Percentiles rank a stretch among this genome's conserved stretches.
These are phyloP conservation scores for Verticillium longisporum DNA, from an alignment of 2,329 filamentous ascomycete species.

Conservation along the genomic window DNA sequence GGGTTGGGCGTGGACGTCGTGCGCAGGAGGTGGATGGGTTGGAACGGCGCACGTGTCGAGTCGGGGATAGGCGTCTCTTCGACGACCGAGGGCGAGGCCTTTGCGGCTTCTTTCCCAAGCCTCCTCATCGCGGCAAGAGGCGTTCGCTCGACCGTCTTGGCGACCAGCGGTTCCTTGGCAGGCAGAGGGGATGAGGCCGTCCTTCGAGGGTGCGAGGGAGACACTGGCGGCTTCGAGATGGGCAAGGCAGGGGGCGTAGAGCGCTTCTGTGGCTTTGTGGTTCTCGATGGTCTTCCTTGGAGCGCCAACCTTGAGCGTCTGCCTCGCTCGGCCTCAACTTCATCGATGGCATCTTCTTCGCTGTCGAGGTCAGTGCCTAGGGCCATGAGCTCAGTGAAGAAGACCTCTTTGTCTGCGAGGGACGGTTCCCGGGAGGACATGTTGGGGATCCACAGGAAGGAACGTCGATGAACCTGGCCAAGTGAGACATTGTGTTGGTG, in stretches of 20 bases:
- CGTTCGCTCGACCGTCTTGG: constrained; percentile 15
- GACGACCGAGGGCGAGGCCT: constrained; percentile 10
- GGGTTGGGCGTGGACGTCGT: constrained; percentile 24
- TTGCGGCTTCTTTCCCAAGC: constrained; percentile 1
- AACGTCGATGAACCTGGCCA: no score
- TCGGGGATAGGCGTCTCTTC: constrained; percentile 23
- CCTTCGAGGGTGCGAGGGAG: constrained; percentile 1
- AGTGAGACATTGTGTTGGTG: no score
- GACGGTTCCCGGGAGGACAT: constrained; percentile 15
- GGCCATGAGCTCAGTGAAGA: constrained; percentile 35
- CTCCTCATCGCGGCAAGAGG: constrained; percentile 15
- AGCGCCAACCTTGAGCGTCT: neutral
- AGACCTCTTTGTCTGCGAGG: constrained; percentile 35
- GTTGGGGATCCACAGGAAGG: neutral
- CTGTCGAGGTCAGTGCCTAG: constrained; percentile 15
- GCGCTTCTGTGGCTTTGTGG: neutral
- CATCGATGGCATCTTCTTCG: constrained; percentile 21
- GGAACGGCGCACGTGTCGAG: constrained; percentile 9
- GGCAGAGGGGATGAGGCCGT: constrained; percentile 3
- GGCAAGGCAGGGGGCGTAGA: neutral
- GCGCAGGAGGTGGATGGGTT: constrained; percentile 6
- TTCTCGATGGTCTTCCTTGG: neutral
- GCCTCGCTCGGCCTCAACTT: constrained; percentile 16
- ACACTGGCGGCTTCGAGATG: neutral
- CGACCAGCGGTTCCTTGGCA: neutral